Evolutionary conservation across 495 filamentous ascomycete species (phyloP), one percentile per base, ranked within the genome.

Genomic region (Xeromyces bisporus): DNA sequence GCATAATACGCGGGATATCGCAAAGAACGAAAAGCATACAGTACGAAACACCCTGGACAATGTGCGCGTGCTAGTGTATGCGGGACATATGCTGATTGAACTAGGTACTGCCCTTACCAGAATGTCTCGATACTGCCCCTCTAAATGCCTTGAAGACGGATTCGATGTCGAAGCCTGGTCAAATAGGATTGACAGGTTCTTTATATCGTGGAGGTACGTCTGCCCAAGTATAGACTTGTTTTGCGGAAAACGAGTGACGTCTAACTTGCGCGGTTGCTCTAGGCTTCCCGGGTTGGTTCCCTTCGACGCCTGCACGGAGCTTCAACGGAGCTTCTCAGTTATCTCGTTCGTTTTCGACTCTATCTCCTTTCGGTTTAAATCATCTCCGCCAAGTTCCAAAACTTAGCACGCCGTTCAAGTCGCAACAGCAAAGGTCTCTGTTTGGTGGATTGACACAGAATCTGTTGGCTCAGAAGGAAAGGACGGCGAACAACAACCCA

Each of bases 401-500:
- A 14, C 7, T 42, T 9, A 35, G 33, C 4, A 47, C 46, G 7
- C 35, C 56, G 10, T 47, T 47, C 1, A 47, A 37, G 21, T 9
- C 47, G 5, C 48, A 59, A 14, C 55, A 62, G 30, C 57, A 62
- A 35, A 58, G 69, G 13, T 57, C 68, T 23, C 54, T 75, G 32
- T 71, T 70, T 12, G 64, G 63, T 12, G 63, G 62, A 9, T 55
- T 63, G 18, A 71, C 70, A 28, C 66, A 66, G 29, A 70, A 65
- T 23, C 47, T 73, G 8, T 56, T 82, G 6, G 73, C 73, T 13
- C 74, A 77, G 38, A 71, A 75, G 40, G 89, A 97, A 55, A 77
- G 81, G 47, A 73, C 77, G 15, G 91, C 89, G 21, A 96, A 93
- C 51, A 79, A 80, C 56, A 86, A 92, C 41, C 80, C 89, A 2